Evolutionary conservation across 305 asterid species (phyloP).

Genomic region (Fraxinus velutina): DNA sequence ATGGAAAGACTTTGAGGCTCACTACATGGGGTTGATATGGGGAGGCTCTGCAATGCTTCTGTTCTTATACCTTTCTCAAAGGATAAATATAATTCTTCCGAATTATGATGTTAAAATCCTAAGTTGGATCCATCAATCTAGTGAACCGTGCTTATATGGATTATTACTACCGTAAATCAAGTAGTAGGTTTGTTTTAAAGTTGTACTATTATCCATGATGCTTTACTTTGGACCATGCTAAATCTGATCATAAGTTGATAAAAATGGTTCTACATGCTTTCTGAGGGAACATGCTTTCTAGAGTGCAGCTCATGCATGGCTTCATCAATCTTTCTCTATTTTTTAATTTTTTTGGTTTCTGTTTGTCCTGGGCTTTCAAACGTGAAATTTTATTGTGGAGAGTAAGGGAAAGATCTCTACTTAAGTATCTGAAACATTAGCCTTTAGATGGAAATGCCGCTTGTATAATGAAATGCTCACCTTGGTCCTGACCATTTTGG

Average conservation of each 20-base stretch:
- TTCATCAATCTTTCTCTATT: not conserved
- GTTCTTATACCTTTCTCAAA: not conserved
- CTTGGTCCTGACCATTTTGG: not conserved
- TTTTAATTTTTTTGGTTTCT: not conserved
- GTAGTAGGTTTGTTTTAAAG: not conserved
- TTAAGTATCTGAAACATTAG: not conserved
- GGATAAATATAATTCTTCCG: not conserved
- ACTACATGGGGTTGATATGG: not conserved
- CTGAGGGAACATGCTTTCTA: slow-evolving; percentile 1
- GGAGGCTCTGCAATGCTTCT: not conserved
- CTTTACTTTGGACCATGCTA: slow-evolving; percentile 10
- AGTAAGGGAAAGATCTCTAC: not conserved
- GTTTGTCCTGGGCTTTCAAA: not conserved
- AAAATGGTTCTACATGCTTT: slow-evolving; percentile 1
- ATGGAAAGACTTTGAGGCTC: not conserved
- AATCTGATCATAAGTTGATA: slow-evolving; percentile 15
- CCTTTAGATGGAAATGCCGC: not conserved
- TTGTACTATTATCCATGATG: slow-evolving; percentile 5
- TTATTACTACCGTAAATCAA: not conserved
- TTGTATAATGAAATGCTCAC: not conserved
- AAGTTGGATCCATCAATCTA: not conserved
- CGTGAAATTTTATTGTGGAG: not conserved
- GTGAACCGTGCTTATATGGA: not conserved
- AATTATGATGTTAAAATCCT: not conserved
- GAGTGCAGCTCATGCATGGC: not conserved